Conservation (phyloP, 2,329 filamentous ascomycete species). For the Colletotrichum falcatum region DNA sequence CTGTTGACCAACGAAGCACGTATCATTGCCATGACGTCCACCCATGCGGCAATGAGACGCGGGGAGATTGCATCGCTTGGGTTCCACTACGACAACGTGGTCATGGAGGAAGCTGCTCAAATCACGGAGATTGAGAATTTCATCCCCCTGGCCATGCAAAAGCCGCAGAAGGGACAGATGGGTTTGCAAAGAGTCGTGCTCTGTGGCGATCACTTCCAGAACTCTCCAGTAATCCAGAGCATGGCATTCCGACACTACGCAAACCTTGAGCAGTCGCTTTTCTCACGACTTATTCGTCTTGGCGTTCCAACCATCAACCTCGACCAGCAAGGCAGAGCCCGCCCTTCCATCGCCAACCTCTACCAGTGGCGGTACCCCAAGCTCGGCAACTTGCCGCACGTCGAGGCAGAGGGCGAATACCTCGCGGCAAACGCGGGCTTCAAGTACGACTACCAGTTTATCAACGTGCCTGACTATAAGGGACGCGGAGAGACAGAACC, state of each 20-base stretch:
- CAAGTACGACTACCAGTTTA: constrained; percentile 95
- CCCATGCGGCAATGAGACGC: constrained; percentile 93
- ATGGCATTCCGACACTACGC: constrained; percentile 94
- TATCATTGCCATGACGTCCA: constrained; percentile 98
- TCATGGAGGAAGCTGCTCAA: constrained; percentile 99
- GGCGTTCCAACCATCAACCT: constrained; percentile 92
- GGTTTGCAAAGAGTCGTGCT: constrained; percentile 89
- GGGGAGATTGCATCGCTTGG: constrained; percentile 92
- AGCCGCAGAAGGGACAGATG: constrained; percentile 77
- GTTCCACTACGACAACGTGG: constrained; percentile 96
- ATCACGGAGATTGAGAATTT: constrained; percentile 98
- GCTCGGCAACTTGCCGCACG: constrained; percentile 82
- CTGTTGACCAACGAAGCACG: constrained; percentile 95
- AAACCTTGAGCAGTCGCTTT: constrained; percentile 95
- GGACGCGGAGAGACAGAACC: constrained; percentile 89
- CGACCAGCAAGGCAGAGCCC: constrained; percentile 92
- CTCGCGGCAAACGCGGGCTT: constrained; percentile 89
- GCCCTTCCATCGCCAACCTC: constrained; percentile 86
- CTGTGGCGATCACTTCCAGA: constrained; percentile 95
- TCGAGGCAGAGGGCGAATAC: constrained; percentile 78
- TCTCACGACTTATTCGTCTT: constrained; percentile 88
- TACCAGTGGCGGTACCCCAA: constrained; percentile 94
- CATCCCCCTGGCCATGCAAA: constrained; percentile 93
- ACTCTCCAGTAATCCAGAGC: constrained; percentile 95
- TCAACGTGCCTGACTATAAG: constrained; percentile 94